Conservation (phyloP, 306 rosid genomes). For the Cucumis cinereus region DNA sequence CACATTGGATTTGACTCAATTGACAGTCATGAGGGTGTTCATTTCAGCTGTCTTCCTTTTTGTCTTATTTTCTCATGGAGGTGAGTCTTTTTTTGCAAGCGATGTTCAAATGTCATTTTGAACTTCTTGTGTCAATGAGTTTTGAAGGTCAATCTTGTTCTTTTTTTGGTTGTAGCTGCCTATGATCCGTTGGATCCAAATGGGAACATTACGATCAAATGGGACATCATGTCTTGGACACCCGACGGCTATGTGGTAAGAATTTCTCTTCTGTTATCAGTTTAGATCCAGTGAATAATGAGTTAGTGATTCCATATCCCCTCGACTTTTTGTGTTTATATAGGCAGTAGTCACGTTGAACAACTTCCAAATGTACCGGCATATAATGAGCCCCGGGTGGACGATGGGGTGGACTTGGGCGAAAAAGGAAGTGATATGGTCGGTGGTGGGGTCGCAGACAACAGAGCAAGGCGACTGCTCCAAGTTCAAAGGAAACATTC, state of each 20-base stretch:
- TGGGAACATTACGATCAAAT: slow-evolving; percentile 76
- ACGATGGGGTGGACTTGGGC: slow-evolving; percentile 94
- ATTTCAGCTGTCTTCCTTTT: slow-evolving; percentile 32
- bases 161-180: slow-evolving; percentile 32
- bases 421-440: slow-evolving; percentile 80
- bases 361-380: slow-evolving; percentile 88
- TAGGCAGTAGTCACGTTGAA: slow-evolving; percentile 63
- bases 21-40: slow-evolving; percentile 36
- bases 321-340: neutral
- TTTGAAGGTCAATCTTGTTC: neutral
- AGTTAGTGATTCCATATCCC: neutral
- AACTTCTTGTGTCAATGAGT: neutral
- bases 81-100: slow-evolving; percentile 18
- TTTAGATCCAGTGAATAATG: neutral
- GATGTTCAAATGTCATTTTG: neutral
- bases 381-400: slow-evolving; percentile 89
- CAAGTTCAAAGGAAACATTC: slow-evolving; percentile 61
- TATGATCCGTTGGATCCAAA: slow-evolving; percentile 94
- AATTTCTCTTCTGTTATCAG: neutral
- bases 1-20: neutral
- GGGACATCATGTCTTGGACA: slow-evolving; percentile 96
- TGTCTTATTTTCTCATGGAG: slow-evolving; percentile 35
- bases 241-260: slow-evolving; percentile 88
- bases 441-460: slow-evolving; percentile 64
- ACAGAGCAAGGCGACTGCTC: slow-evolving; percentile 98